A percentile compares a stretch with the other conserved stretches of the same genome.
phyloP scores from a whole-genome alignment of 2,329 filamentous ascomycete genomes.

The Pseudogymnoascus sp. region DNA sequence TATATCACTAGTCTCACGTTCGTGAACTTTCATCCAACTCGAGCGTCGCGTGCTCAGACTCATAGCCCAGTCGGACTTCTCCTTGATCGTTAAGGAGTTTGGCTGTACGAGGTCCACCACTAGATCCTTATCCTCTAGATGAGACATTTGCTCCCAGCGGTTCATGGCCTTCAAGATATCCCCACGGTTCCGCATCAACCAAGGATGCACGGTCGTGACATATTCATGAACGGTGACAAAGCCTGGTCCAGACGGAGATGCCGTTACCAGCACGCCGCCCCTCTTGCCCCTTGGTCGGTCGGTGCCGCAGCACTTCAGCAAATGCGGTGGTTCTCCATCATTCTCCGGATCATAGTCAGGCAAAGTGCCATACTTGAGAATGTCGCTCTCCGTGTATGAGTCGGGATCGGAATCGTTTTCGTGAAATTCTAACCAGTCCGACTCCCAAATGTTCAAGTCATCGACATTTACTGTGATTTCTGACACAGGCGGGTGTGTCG shows the following conservation, averaged over 20 bases:
- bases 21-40: background rate
- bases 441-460: background rate
- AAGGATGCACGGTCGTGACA: constrained; percentile 19
- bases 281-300: background rate
- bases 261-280: background rate
- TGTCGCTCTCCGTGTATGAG: background rate
- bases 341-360: background rate
- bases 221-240: constrained; percentile 21
- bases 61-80: background rate
- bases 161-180: constrained; percentile 1
- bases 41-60: background rate
- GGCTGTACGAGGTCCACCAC: background rate
- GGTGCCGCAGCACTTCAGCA: background rate
- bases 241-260: constrained; percentile 3
- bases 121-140: background rate
- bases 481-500: background rate
- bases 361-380: background rate
- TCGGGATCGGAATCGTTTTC: background rate
- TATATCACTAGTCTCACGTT: background rate
- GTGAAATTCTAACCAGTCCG: background rate
- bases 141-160: background rate
- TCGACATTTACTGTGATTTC: background rate
- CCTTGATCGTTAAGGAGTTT: background rate
- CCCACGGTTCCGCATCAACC: constrained; percentile 14
- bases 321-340: background rate